Base-by-base conservation (phyloP, 208 protist genomes). In the Borovskyia barvae region DNA sequence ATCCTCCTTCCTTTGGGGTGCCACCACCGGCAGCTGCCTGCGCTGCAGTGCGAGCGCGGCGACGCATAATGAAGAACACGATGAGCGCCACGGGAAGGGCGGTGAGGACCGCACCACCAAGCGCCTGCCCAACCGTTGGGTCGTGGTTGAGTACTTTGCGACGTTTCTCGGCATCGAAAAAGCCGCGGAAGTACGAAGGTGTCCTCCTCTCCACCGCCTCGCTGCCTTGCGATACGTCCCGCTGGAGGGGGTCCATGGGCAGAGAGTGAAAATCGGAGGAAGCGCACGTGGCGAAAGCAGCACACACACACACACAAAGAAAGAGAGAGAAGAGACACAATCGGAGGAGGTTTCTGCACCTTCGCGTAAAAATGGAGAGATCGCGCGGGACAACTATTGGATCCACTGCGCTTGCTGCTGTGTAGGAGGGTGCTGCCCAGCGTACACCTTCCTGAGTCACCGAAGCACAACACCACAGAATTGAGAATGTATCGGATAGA, bases 81-180 rank as follows among this genome's bases (percentile, higher is more conserved):
- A 92, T 32, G 6, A 86, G 64, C 5, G 75, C 84, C 17, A 94
- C 62, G 1, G 88, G 88, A 1, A 89, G 36, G 1, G 80, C 82
- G 25, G 74, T 65, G 12, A 94, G 22, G 30, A 82, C 22, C 19
- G 77, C 72, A n/a, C 75, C 72, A 12, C 58, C 71, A 42, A 94
- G 37, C 20, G 77, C 72, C 64, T 87, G 80, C 2, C 72, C 72
- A 11, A 70, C 20, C 12, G 80, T 85, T 1, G 76, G 80, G 17
- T 94, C 82, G 24, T 73, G 66, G 66, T 94, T 88, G 22, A 85
- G 73, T 12, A 75, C 72, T 43, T 72, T 76, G n/a, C 82, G 82
- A 25, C 84, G 81, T 75, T 85, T 75, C 69, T 92, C 80, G 7
- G 88, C 88, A 39, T 88, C 82, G 42, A 81, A 92, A 66, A 92